These are phyloP conservation scores for Sugiyamaella pinicola DNA, from an alignment of 1,139 yeast species.

Conservation along the genomic window DNA sequence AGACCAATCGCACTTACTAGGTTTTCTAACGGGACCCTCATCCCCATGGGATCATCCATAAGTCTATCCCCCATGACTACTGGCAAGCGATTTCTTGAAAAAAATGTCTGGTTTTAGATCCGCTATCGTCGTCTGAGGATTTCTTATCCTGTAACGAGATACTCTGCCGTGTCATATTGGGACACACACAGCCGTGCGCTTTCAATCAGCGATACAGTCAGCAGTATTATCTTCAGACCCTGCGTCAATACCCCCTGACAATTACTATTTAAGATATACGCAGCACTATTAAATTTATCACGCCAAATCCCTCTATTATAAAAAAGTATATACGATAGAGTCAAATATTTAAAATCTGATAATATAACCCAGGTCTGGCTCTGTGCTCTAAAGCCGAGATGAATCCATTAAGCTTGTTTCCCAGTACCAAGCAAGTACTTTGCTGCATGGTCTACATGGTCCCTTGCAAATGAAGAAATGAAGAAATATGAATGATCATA, in stretches of 20 bases:
- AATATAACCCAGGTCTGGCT: no score
- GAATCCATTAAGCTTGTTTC: background rate
- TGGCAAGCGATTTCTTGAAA: no score
- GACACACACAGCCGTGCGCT: conserved; percentile 3
- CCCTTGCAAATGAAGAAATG: conserved; percentile 75
- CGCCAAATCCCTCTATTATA: no score
- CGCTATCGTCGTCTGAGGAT: background rate
- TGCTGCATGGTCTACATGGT: conserved; percentile 87
- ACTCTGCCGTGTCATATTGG: background rate
- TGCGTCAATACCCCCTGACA: background rate
- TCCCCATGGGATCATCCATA: conserved; percentile 26
- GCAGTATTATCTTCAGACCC: background rate
- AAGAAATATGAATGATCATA: conserved; percentile 92
- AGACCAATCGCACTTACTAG: conserved; percentile 22
- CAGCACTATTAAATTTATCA: no score
- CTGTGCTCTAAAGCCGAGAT: no score
- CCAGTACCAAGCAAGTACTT: conserved; percentile 51
- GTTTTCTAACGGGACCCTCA: conserved; percentile 20
- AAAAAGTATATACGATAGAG: no score
- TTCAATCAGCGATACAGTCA: no score
- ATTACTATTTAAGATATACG: no score
- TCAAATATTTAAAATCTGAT: no score
- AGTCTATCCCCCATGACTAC: conserved; percentile 14
- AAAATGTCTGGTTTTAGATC: background rate
- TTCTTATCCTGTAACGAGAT: background rate